These are phyloP conservation scores for Hsuehochloa calcarea DNA, from an alignment of 176 grass and related monocot species.

Conservation along the genomic window DNA sequence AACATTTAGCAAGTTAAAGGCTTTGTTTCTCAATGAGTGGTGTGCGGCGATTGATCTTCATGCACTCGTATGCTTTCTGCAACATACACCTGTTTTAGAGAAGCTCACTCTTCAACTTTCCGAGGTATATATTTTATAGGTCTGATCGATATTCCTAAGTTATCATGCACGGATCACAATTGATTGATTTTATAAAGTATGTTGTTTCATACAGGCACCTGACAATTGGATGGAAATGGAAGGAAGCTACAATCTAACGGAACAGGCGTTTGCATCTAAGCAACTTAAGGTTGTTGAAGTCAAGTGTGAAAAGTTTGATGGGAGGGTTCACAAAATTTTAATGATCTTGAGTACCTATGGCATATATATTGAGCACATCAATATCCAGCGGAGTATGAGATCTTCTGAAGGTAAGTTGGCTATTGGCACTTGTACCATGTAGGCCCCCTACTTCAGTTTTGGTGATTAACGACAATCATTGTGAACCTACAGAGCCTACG, in stretches of 20 bases:
- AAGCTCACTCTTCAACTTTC: not conserved
- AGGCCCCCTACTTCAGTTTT: too few relatives aligned
- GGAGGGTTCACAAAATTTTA: not conserved
- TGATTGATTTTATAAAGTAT: not conserved
- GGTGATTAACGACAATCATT: too few relatives aligned
- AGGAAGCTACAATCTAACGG: not conserved
- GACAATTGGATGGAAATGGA: not conserved
- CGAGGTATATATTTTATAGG: not conserved
- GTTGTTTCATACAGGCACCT: not conserved
- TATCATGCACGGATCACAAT: not conserved
- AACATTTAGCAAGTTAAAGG: constrained; percentile 12
- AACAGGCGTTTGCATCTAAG: not conserved
- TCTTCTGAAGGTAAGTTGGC: not conserved
- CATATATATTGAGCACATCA: constrained; percentile 24
- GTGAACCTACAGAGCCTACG: too few relatives aligned
- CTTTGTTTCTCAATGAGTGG: constrained; percentile 15
- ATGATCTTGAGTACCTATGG: not conserved
- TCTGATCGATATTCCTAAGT: not conserved
- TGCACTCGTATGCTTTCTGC: not conserved
- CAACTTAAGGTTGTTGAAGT: constrained; percentile 20
- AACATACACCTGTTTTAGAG: constrained; percentile 19
- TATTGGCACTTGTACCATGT: not conserved
- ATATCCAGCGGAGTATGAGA: not conserved
- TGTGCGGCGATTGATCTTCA: not conserved
- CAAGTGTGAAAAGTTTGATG: constrained; percentile 26